A percentile compares a stretch with the other conserved stretches of the same genome.
phyloP scores from a whole-genome alignment of 2,329 filamentous ascomycete genomes.

The Phaeomoniella chlamydospora region DNA sequence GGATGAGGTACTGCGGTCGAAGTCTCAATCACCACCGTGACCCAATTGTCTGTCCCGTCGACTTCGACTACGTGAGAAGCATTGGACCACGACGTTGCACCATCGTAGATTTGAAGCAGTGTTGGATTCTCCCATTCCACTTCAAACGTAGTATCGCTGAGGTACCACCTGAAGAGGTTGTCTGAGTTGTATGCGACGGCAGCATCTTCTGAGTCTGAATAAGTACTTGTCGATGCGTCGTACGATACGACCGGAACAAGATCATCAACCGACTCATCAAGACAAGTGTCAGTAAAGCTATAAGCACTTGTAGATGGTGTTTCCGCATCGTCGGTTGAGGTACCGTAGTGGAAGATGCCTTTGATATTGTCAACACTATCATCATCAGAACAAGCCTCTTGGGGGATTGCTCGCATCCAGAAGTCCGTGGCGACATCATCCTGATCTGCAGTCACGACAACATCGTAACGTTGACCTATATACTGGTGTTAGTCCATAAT shows the following conservation, averaged over 20 bases:
- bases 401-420: no score
- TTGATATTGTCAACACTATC: constrained; percentile 10
- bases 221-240: constrained; percentile 8
- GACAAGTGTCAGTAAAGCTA: constrained; percentile 12
- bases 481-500: no score
- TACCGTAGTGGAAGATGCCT: constrained; percentile 13
- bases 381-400: constrained; percentile 9
- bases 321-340: constrained; percentile 9
- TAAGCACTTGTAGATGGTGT: constrained; percentile 11
- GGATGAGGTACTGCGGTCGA: no score
- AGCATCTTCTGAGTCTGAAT: not conserved
- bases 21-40: constrained; percentile 14
- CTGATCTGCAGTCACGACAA: constrained; percentile 29
- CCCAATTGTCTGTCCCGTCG: constrained; percentile 13
- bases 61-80: constrained; percentile 14
- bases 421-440: constrained; percentile 21
- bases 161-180: constrained; percentile 4
- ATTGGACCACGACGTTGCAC: constrained; percentile 15
- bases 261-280: constrained; percentile 14
- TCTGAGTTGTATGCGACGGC: not conserved
- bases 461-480: constrained; percentile 19
- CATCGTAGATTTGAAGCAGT: constrained; percentile 18
- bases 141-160: constrained; percentile 11
- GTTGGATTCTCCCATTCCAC: constrained; percentile 28
- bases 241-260: no score